Base-by-base conservation (phyloP, 345 rosid genomes). In the Syzygium aromaticum region DNA sequence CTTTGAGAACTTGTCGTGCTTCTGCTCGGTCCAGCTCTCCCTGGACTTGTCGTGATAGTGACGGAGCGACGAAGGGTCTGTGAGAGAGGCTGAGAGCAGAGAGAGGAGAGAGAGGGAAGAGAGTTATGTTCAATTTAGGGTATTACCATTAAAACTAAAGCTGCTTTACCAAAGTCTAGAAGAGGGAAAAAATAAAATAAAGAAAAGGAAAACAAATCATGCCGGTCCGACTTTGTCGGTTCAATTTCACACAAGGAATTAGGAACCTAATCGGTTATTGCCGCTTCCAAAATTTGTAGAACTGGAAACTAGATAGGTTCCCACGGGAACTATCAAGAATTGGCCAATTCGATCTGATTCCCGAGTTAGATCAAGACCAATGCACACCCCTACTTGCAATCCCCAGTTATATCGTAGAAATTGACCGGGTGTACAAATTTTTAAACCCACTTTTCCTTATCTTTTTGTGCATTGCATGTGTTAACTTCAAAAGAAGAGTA, bases 291-390 rank as follows among this genome's bases (percentile, higher is more conserved):
- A 64, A 64, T 30, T 2, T 64, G 10, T 64, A 21, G 1, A 30
- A 8, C 19, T 3, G 5, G 77, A 2, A 30, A 30, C 21, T 16
- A 8, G 6, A 30, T 4, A 5, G 17, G 8, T 33, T 64, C 77
- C 2, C 17, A 16, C 0, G 0, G 3, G 11, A 64, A 64, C 11
- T 11, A n/a, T 43, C 11, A 2, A 30, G 23, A 54, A 64, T 30
- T 1, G 8, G 1, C 5, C 16, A 15, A 22, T 64, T 19, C 0
- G 30, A 1, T 16, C 22, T 6, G 7, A 7, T 61, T n/a, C 38
- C n/a, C 7, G 17, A 61, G n/a, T 61, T 61, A 33, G 19, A 13
- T 27, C n/a, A 1, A 4, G 38, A 61, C 73, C 33, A 13, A n/a
- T 61, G 73, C 5, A 61, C 38, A n/a, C 15, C 3, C 33, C 13